phyloP scores from a whole-genome alignment of 1,284 basidiomycete genomes.

The Sanghuangporus weigelae region DNA sequence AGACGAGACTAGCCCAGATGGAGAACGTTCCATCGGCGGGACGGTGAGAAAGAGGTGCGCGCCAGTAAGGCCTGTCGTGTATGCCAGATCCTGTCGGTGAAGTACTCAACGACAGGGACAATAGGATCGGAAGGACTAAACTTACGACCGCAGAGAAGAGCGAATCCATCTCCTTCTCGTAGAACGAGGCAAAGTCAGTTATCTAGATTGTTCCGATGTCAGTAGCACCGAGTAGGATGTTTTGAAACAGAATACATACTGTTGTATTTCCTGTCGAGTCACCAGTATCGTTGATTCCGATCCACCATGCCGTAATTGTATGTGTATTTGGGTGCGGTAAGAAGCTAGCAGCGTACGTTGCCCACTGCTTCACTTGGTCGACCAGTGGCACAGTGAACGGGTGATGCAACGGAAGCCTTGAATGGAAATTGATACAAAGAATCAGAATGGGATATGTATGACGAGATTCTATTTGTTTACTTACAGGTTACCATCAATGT shows the following conservation, averaged over 20 bases:
- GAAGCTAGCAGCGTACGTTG: slow-evolving; percentile 35
- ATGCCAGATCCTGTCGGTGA: slow-evolving; percentile 33
- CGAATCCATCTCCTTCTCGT: slow-evolving; percentile 44
- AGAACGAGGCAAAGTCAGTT: slow-evolving; percentile 43
- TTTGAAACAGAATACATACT: slow-evolving; percentile 24
- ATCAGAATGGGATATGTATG: neutral
- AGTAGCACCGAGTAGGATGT: neutral
- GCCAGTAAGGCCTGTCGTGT: slow-evolving; percentile 35
- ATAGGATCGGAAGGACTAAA: neutral
- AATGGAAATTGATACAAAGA: neutral
- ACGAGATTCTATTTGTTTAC: slow-evolving; percentile 18
- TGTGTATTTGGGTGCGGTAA: slow-evolving; percentile 38
- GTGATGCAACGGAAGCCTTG: slow-evolving; percentile 34
- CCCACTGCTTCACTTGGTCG: slow-evolving; percentile 48
- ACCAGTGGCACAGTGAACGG: slow-evolving; percentile 43
- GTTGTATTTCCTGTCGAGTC: slow-evolving; percentile 42
- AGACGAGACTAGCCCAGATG: slow-evolving; percentile 30
- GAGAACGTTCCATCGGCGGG: slow-evolving; percentile 45
- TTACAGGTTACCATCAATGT: slow-evolving; percentile 43
- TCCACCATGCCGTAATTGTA: slow-evolving; percentile 52
- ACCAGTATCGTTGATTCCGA: slow-evolving; percentile 54
- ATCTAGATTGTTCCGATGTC: slow-evolving; percentile 30
- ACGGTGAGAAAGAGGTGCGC: slow-evolving; percentile 52
- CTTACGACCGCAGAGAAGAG: slow-evolving; percentile 50
- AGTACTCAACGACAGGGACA: slow-evolving; percentile 7